A percentile compares a stretch with the other conserved stretches of the same genome.
Conservation (phyloP, 2,329 filamentous ascomycete genomes). For the Cladophialophora bantiana region DNA sequence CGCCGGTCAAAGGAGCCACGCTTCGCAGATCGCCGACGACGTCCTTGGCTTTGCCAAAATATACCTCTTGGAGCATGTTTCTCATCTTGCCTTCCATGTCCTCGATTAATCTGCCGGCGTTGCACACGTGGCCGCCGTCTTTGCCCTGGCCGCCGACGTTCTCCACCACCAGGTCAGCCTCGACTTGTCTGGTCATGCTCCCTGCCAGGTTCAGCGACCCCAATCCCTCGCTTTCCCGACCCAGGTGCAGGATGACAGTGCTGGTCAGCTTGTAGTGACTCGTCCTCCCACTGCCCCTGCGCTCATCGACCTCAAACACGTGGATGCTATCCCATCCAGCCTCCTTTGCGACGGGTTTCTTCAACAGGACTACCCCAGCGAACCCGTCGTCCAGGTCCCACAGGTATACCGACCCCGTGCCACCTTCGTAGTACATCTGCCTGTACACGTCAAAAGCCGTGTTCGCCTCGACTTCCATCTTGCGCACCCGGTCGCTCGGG, state of each 20-base stretch:
- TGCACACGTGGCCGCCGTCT: constrained; percentile 92
- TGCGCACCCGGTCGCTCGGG: constrained; percentile 86
- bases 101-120: constrained; percentile 92
- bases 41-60: constrained; percentile 99
- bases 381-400: constrained; percentile 99
- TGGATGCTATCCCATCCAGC: constrained; percentile 98
- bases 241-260: constrained; percentile 88
- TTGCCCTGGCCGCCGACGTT: constrained; percentile 50
- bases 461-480: constrained; percentile 93
- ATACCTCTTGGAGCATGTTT: constrained; percentile 94
- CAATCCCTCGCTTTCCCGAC: constrained; percentile 64
- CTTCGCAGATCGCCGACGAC: constrained; percentile 95
- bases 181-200: constrained; percentile 97
- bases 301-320: constrained; percentile 95
- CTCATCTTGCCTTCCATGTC: constrained; percentile 99
- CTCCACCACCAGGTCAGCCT: constrained; percentile 87
- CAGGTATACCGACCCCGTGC: constrained; percentile 87
- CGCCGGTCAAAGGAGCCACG: constrained; percentile 45
- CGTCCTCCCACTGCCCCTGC: constrained; percentile 68
- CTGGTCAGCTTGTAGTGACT: constrained; percentile 98
- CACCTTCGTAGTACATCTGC: constrained; percentile 92
- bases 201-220: constrained; percentile 91
- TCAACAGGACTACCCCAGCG: constrained; percentile 91
- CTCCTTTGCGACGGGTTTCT: constrained; percentile 72
- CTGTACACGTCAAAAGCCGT: constrained; percentile 97